Conservation (phyloP, 768 basidiomycete species). For the Termitomyces sp. region DNA sequence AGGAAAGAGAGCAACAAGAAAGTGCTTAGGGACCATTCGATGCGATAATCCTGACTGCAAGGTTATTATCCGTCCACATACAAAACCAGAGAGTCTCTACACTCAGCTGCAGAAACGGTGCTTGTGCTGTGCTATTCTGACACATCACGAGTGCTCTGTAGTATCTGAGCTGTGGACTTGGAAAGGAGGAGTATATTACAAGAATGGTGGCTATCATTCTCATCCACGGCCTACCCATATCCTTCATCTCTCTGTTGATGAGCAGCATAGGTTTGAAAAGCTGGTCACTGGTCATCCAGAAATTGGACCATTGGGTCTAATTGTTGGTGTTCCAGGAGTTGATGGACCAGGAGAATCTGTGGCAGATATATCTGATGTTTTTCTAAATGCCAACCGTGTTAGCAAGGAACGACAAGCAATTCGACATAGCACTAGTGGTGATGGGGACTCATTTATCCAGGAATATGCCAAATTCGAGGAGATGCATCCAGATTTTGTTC, state of each 20-base stretch:
- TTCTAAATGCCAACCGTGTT: constrained; percentile 10
- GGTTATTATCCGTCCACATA: neutral
- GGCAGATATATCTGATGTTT: constrained; percentile 13
- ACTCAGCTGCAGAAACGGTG: neutral
- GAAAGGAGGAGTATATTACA: neutral
- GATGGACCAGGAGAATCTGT: constrained; percentile 14
- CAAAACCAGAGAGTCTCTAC: neutral
- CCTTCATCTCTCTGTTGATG: constrained; percentile 1
- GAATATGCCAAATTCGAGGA: constrained; percentile 11
- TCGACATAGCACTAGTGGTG: neutral
- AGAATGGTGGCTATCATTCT: neutral
- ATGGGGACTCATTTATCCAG: constrained; percentile 12
- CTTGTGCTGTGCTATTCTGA: neutral
- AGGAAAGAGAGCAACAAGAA: neutral
- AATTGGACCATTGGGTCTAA: constrained; percentile 8
- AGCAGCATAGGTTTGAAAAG: neutral
- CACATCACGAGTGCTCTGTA: neutral
- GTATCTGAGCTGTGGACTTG: neutral
- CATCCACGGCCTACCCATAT: constrained; percentile 2
- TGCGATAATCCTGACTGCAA: constrained; percentile 4
- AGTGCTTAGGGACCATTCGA: constrained; percentile 1
- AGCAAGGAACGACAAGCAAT: constrained; percentile 5
- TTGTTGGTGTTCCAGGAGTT: constrained; percentile 14
- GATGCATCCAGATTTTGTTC: constrained; percentile 19
- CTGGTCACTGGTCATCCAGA: constrained; percentile 4